Percentiles rank a stretch among this genome's conserved stretches.
These are phyloP conservation scores for Suhomyces guaymorum DNA, from an alignment of 1,139 yeast genomes.

Conservation along the genomic window DNA sequence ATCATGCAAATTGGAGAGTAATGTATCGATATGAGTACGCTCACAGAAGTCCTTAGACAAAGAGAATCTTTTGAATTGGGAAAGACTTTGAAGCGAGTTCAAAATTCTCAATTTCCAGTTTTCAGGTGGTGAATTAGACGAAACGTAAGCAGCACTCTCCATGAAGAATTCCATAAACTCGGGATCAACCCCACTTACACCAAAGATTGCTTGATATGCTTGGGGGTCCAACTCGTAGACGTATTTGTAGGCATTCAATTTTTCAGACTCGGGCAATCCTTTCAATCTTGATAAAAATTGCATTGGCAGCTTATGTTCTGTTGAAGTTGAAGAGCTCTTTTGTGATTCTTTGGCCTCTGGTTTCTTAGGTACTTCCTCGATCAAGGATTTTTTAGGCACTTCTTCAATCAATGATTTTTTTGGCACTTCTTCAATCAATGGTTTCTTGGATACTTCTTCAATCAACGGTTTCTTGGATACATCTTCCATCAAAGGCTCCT, in stretches of 20 bases:
- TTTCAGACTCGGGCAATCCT: slow-evolving; percentile 29
- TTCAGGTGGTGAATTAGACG: slow-evolving; percentile 17
- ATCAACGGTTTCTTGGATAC: too few relatives aligned
- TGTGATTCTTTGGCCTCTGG: too few relatives aligned
- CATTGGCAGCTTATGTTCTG: slow-evolving; percentile 27
- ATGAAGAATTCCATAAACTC: slow-evolving; percentile 54
- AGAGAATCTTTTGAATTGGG: slow-evolving; percentile 27
- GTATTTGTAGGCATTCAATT: slow-evolving; percentile 39
- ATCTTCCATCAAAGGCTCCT: too few relatives aligned
- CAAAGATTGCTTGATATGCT: slow-evolving; percentile 37
- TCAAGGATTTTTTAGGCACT: too few relatives aligned
- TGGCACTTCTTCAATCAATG: too few relatives aligned
- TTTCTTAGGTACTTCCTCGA: too few relatives aligned
- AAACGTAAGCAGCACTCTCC: slow-evolving; percentile 40
- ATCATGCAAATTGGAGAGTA: slow-evolving; percentile 8
- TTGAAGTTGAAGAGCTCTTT: too few relatives aligned
- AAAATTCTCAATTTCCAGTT: slow-evolving; percentile 23
- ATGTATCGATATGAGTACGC: slow-evolving; percentile 4
- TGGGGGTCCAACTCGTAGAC: slow-evolving; percentile 35
- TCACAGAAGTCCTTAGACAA: slow-evolving; percentile 27
- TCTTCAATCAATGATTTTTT: too few relatives aligned
- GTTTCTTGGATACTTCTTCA: neutral
- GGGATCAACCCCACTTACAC: slow-evolving; percentile 55
- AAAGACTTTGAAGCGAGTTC: slow-evolving; percentile 21
- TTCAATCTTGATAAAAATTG: slow-evolving; percentile 31